These are phyloP conservation scores for Pyrenula massariospora DNA, from an alignment of 495 filamentous ascomycete genomes.

Conservation along the genomic window DNA sequence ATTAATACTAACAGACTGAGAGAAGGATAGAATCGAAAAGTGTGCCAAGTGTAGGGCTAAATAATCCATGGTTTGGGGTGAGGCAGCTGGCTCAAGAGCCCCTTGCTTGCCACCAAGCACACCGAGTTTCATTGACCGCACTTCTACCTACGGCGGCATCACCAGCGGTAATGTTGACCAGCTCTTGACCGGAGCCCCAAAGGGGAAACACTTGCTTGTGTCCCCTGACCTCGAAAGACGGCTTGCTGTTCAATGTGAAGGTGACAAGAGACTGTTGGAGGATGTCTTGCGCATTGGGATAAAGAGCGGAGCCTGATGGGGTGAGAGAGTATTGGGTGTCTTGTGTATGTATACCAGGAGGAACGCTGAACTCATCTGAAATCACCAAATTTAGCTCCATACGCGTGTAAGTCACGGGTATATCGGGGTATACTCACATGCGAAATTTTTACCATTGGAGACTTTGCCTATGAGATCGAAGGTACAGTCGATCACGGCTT, in stretches of 20 bases:
- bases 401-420: too few relatives aligned
- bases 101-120: neutral
- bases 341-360: neutral
- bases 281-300: neutral
- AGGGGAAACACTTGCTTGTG: neutral
- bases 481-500: slow-evolving; percentile 53
- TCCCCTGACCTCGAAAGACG: neutral
- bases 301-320: neutral
- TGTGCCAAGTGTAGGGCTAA: too few relatives aligned
- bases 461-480: slow-evolving; percentile 35
- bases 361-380: neutral
- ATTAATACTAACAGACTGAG: too few relatives aligned
- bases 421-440: neutral
- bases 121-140: neutral
- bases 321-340: neutral
- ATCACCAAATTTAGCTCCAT: too few relatives aligned
- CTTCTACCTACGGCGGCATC: neutral
- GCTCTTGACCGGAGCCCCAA: neutral
- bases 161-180: neutral
- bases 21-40: too few relatives aligned
- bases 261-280: neutral
- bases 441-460: slow-evolving; percentile 9
- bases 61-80: too few relatives aligned
- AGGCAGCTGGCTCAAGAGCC: too few relatives aligned
- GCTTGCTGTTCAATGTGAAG: neutral